Evolutionary conservation across 2,329 filamentous ascomycete genomes (phyloP).

Genomic region (Calonectria pauciramosa): DNA sequence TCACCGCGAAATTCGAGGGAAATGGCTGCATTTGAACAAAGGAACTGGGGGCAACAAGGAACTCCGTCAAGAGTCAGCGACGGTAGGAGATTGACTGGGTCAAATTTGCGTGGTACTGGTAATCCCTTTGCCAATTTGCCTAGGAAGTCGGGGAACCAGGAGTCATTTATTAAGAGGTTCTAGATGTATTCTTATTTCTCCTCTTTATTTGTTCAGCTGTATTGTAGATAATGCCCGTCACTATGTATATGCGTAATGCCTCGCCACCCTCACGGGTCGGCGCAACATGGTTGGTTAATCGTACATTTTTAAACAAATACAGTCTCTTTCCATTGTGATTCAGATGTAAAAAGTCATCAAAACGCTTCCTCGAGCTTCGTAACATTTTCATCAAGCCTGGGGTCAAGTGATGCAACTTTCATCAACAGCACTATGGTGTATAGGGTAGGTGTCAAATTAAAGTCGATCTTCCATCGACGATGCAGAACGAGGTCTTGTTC

Average conservation of each 20-base stretch:
- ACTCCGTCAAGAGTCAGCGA: conserved; percentile 58
- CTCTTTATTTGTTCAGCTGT: conserved; percentile 1
- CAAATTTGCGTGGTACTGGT: conserved; percentile 40
- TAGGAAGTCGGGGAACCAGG: conserved; percentile 53
- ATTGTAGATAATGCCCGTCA: conserved; percentile 21
- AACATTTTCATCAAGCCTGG: neutral
- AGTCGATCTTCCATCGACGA: neutral
- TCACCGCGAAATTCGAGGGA: conserved; percentile 73
- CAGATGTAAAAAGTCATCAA: neutral
- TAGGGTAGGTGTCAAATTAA: neutral
- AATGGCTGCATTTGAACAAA: conserved; percentile 71
- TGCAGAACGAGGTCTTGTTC: neutral
- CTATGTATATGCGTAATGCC: conserved; percentile 11
- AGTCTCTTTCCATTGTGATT: neutral
- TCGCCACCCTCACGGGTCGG: neutral
- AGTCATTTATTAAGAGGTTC: conserved; percentile 46
- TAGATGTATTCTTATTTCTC: neutral
- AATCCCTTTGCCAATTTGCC: conserved; percentile 57
- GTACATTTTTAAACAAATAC: too few relatives aligned
- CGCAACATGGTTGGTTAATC: neutral
- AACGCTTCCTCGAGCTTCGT: neutral
- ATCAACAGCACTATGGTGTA: neutral
- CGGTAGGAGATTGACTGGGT: conserved; percentile 43
- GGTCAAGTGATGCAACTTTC: too few relatives aligned
- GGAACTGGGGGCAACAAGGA: conserved; percentile 52